A percentile compares a stretch with the other conserved stretches of the same genome.
These are phyloP conservation scores for Xylaria sp. DNA, from an alignment of 2,329 filamentous ascomycete species.

Conservation along the genomic window DNA sequence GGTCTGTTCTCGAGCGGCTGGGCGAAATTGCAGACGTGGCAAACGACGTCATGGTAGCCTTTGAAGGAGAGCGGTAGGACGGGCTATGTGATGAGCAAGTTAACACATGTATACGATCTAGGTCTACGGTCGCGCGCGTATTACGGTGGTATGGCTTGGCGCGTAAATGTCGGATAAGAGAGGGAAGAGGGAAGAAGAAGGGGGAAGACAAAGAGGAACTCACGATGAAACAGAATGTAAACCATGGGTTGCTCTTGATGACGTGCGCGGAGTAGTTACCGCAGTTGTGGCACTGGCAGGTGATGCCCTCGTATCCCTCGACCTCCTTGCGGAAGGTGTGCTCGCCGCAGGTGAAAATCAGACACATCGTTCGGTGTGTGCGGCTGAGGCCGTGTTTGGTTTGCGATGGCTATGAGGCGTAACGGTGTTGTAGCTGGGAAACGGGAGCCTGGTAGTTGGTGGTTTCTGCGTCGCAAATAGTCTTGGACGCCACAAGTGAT, in stretches of 20 bases:
- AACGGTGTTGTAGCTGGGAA: neutral
- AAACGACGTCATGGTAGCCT: conserved; percentile 75
- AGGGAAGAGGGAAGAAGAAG: neutral
- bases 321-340: conserved; percentile 70
- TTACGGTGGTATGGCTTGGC: neutral
- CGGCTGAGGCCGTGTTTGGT: conserved; percentile 16
- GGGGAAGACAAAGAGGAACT: conserved; percentile 45
- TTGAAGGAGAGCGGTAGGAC: conserved; percentile 76
- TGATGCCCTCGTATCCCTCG: conserved; percentile 69
- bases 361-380: conserved; percentile 61
- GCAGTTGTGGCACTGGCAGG: conserved; percentile 74
- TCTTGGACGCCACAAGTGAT: neutral
- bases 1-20: conserved; percentile 71
- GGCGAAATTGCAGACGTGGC: conserved; percentile 80
- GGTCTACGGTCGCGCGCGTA: neutral
- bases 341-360: conserved; percentile 71
- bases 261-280: conserved; percentile 71
- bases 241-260: conserved; percentile 75
- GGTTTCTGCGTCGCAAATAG: conserved; percentile 2
- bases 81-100: conserved; percentile 58
- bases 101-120: conserved; percentile 15
- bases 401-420: neutral
- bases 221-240: conserved; percentile 82
- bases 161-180: neutral
- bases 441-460: neutral